These are phyloP conservation scores for Alternaria viburni DNA, from an alignment of 2,329 filamentous ascomycete genomes.

Conservation along the genomic window DNA sequence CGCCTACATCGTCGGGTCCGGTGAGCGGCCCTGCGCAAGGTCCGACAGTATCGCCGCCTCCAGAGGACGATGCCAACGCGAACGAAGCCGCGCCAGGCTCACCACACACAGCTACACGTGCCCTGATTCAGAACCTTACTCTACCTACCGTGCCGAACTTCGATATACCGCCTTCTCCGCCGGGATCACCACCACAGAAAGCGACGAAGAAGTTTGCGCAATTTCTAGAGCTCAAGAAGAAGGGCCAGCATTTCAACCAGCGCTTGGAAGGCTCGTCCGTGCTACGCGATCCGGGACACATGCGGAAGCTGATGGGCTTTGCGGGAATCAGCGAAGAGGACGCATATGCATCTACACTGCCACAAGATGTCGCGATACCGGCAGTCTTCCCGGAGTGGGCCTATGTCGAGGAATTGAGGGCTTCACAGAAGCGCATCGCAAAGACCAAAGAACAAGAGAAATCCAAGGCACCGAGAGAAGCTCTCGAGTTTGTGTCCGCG, in stretches of 20 bases:
- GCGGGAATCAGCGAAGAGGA: slow-evolving; percentile 62
- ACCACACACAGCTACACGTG: slow-evolving; percentile 71
- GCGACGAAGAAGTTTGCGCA: slow-evolving; percentile 72
- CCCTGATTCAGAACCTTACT: slow-evolving; percentile 73
- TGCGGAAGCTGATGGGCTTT: slow-evolving; percentile 75
- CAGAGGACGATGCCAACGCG: slow-evolving; percentile 17
- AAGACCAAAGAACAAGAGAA: slow-evolving; percentile 43
- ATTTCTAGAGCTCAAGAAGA: slow-evolving; percentile 78
- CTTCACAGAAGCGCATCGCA: slow-evolving; percentile 48
- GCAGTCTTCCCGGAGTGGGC: slow-evolving; percentile 51
- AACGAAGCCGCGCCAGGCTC: slow-evolving; percentile 54
- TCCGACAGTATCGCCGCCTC: slow-evolving; percentile 30
- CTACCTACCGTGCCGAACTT: slow-evolving; percentile 75
- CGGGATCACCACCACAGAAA: slow-evolving; percentile 56
- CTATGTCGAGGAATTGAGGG: slow-evolving; percentile 52
- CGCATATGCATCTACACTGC: slow-evolving; percentile 70
- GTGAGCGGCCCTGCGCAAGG: slow-evolving; percentile 37
- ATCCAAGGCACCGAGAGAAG: slow-evolving; percentile 33
- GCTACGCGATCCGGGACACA: slow-evolving; percentile 73
- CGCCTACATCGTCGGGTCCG: slow-evolving; percentile 12
- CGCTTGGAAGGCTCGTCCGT: slow-evolving; percentile 71
- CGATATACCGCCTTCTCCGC: slow-evolving; percentile 75
- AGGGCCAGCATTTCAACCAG: slow-evolving; percentile 79
- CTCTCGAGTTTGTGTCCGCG: slow-evolving; percentile 45
- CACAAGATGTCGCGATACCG: slow-evolving; percentile 48